Evolutionary conservation across 164 flowering plant genomes (phyloP), one percentile per base, ranked within the genome.

Genomic region (Amborella trichopoda): DNA sequence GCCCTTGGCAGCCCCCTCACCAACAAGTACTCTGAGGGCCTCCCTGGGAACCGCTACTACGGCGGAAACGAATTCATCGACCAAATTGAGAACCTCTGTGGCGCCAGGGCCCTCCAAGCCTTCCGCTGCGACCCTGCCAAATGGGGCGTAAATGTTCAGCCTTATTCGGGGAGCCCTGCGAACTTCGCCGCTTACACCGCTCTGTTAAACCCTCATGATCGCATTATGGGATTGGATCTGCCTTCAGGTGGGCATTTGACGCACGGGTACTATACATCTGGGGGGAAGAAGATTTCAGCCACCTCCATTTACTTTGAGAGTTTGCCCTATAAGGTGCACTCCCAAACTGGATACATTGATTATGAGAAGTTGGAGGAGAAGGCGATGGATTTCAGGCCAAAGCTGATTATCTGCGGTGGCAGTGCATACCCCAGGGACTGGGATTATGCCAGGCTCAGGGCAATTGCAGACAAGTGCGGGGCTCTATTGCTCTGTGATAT

Each of bases 131-230:
- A 93, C 27, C 69, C 91, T 13, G 16, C 73, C 28, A 58, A 62
- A 21, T 93, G 99, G 99, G 95, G 96, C 26, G 99, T 93, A 49
- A 93, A 93, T 48, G 99, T 93, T 16, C 99, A 93, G 67, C 99
- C 99, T 0, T 88, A 87, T 60, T 80, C 91, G 21, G 99, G 96
- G 4, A 72, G 81, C 6, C 99, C 99, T 0, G 99, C 99, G 0
- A 93, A 93, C 49, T 93, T 93, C 56, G 99, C 96, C 13, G 99
- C 96, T 21, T 93, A 93, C 68, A 93, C 99, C 0, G 99, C 96
- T 2, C 65, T 93, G 1, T 71, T 88, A 20, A 63, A 82, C 40
- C 99, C 99, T 3, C 99, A 93, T 44, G 99, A 93, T 43, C 60
- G 99, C 14, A 88, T 93, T 61, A 93, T 93, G 99, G 99, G 98